These are phyloP conservation scores for Pichia sp. DNA, from an alignment of 1,139 yeast genomes.

Conservation along the genomic window DNA sequence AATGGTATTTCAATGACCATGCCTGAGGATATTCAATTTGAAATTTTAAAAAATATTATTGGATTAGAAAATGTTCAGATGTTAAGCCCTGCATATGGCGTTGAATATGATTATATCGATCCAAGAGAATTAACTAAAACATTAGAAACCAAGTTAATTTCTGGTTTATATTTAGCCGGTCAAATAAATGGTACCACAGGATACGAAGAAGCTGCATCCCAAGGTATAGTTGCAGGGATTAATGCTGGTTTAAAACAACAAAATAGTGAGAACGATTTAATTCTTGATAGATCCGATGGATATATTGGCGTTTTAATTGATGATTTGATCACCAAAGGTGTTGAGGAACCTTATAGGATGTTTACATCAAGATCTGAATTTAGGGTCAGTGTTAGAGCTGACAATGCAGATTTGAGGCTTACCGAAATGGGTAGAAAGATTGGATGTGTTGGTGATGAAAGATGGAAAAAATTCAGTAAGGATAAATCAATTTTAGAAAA, in stretches of 20 bases:
- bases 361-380: slow-evolving; percentile 95
- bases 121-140: slow-evolving; percentile 80
- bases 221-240: slow-evolving; percentile 92
- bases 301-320: slow-evolving; percentile 90
- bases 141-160: slow-evolving; percentile 72
- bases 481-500: slow-evolving; percentile 44
- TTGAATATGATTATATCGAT: slow-evolving; percentile 93
- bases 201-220: slow-evolving; percentile 97
- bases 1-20: slow-evolving; percentile 94
- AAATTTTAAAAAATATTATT: slow-evolving; percentile 68
- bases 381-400: slow-evolving; percentile 81
- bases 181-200: slow-evolving; percentile 99
- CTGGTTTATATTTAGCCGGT: slow-evolving; percentile 85
- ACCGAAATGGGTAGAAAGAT: slow-evolving; percentile 59
- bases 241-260: slow-evolving; percentile 65
- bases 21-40: slow-evolving; percentile 87
- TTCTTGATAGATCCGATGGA: slow-evolving; percentile 71
- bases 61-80: slow-evolving; percentile 85
- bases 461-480: slow-evolving; percentile 45
- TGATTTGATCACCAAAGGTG: slow-evolving; percentile 92
- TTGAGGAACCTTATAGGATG: slow-evolving; percentile 96
- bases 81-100: slow-evolving; percentile 96
- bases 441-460: slow-evolving; percentile 60
- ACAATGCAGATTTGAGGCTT: slow-evolving; percentile 84
- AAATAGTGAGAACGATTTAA: slow-evolving; percentile 39